These are phyloP conservation scores for Plenodomus biglobosus DNA, from an alignment of 2,329 filamentous ascomycete species.

Conservation along the genomic window DNA sequence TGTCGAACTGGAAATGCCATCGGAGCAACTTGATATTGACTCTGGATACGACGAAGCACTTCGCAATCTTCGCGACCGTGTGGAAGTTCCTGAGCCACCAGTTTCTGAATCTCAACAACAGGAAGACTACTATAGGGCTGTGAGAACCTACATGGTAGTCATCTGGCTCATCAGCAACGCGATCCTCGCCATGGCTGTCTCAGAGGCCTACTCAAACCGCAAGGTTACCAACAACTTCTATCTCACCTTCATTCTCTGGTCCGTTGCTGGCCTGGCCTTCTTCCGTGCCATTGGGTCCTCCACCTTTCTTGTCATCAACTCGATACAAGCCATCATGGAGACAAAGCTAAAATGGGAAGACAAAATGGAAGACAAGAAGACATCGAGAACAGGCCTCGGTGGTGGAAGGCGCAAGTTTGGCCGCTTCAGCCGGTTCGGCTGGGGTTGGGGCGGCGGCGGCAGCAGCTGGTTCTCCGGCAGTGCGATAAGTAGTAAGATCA, in stretches of 20 bases:
- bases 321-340: conserved; percentile 82
- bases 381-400: conserved; percentile 26
- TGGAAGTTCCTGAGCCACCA: conserved; percentile 70
- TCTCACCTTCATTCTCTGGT: conserved; percentile 89
- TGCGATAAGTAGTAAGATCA: conserved; percentile 43
- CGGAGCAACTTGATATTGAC: conserved; percentile 96
- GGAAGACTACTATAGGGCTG: conserved; percentile 97
- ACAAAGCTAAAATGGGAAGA: conserved; percentile 67
- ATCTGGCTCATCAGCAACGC: conserved; percentile 92
- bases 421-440: conserved; percentile 17
- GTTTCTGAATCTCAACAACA: conserved; percentile 80
- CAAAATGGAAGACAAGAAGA: conserved; percentile 36
- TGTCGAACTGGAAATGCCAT: conserved; percentile 96
- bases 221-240: conserved; percentile 83
- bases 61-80: conserved; percentile 87
- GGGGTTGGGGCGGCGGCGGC: conserved; percentile 34
- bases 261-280: conserved; percentile 79
- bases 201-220: conserved; percentile 75
- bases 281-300: conserved; percentile 84
- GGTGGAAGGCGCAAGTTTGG: conserved; percentile 35
- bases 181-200: conserved; percentile 88
- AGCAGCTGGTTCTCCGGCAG: conserved; percentile 43
- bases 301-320: conserved; percentile 80
- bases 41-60: conserved; percentile 96
- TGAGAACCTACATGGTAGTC: conserved; percentile 97